Evolutionary conservation across 2,329 filamentous ascomycete genomes (phyloP).

Genomic region (Calonectria pteridis): DNA sequence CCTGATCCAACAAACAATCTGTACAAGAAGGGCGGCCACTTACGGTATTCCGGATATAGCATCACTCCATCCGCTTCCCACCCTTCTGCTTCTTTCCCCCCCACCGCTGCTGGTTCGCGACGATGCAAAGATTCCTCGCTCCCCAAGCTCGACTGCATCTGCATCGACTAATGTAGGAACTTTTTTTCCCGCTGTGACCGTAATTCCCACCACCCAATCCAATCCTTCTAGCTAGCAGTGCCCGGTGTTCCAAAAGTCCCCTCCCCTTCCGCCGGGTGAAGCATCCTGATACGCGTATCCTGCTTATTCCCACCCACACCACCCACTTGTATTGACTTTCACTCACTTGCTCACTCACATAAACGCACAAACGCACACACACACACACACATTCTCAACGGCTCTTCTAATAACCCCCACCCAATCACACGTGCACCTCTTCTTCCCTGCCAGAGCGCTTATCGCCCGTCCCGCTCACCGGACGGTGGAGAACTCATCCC

Average conservation of each 20-base stretch:
- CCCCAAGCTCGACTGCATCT: background rate
- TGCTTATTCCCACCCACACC: constrained; percentile 28
- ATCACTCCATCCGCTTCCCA: background rate
- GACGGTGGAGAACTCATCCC: background rate
- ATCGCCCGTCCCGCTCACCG: constrained; percentile 22
- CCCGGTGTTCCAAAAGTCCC: constrained; percentile 15
- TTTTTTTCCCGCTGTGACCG: background rate
- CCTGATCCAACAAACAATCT: background rate
- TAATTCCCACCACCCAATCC: background rate
- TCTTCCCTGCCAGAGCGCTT: constrained; percentile 10
- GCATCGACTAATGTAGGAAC: constrained; percentile 7
- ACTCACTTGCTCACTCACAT: background rate
- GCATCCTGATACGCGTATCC: constrained; percentile 3
- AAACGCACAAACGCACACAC: background rate
- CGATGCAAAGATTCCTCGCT: constrained; percentile 11
- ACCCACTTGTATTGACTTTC: background rate
- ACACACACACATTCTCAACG: background rate
- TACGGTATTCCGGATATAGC: constrained; percentile 16
- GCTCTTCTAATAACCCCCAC: background rate
- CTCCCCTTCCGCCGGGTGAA: background rate
- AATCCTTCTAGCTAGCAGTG: background rate
- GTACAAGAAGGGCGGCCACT: background rate
- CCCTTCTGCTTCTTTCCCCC: background rate
- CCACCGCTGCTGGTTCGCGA: background rate
- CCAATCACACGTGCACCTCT: constrained; percentile 4